Evolutionary conservation across 352 stramenopile species (phyloP).

Genomic region (Globisporangium canariense): DNA sequence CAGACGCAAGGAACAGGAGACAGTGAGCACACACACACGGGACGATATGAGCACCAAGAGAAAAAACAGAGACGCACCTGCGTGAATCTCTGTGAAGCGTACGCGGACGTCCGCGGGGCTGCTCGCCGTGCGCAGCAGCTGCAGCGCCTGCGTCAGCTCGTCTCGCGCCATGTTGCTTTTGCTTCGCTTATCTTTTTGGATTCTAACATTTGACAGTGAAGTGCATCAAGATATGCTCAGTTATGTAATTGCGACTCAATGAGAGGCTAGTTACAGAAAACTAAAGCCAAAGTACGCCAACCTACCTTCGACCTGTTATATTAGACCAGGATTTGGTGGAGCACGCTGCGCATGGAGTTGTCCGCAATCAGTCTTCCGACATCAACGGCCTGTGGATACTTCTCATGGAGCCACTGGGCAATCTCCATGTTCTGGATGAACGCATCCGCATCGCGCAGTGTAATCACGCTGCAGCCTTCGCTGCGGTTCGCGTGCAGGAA

Average conservation of each 20-base stretch:
- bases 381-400: not conserved
- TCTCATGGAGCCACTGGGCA: not conserved
- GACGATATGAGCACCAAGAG: not conserved
- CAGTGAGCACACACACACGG: not conserved
- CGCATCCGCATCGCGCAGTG: not conserved
- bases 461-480: not conserved
- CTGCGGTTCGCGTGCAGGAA: conserved; percentile 1
- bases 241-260: not conserved
- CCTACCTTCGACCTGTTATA: too few relatives aligned
- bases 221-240: not conserved
- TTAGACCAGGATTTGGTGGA: not conserved
- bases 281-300: too few relatives aligned
- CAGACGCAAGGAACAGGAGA: not conserved
- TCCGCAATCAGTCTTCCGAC: not conserved
- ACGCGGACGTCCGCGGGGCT: conserved; percentile 1
- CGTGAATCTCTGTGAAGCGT: conserved; percentile 8
- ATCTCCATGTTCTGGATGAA: not conserved
- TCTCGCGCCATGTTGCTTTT: conserved; percentile 16
- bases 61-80: not conserved
- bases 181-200: not conserved
- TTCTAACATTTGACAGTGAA: not conserved
- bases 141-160: conserved; percentile 13
- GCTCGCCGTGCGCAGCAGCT: conserved; percentile 12
- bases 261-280: not conserved
- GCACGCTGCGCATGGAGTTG: not conserved